Evolutionary conservation across 805 yeast genomes (phyloP), one percentile per base, ranked within the genome.

Genomic region (Saccharomycopsis sp.): DNA sequence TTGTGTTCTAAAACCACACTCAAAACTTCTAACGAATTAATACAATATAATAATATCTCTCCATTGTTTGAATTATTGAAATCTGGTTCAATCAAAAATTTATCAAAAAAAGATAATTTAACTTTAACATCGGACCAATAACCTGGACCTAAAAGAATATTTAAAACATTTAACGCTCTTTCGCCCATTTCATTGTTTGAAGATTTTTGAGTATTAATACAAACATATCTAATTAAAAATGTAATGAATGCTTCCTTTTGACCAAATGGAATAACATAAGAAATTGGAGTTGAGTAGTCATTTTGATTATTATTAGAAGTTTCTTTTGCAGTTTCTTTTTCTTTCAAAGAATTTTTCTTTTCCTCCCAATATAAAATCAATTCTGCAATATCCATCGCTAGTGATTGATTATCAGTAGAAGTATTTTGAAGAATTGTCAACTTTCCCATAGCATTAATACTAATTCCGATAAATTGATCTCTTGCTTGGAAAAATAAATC

Each of bases 391-490:
- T 89, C 97, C 41, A 89, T 81, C 0, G 96, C 95, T 45, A 89
- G 62, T 0, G 75, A 66, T 54, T 87, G 96, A 50, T 81, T 84
- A 47, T 89, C 96, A 19, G 76, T 55, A 1, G 86, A 78, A 2
- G 94, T 77, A 51, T 80, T 84, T 3, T 86, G 76, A 51, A 78
- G 62, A 36, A 84, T 76, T 0, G 94, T 82, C 37, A 92, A 63
- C 53, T 87, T 86, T 13, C 94, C 94, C 87, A 92, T 83, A 1
- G 95, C 94, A 3, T 88, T 75, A 39, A 92, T 83, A 41, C 89
- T 83, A 49, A 82, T 84, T 2, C 95, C 81, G 44, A 87, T 76
- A 52, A 89, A 92, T 41, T 86, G 85, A 50, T 86, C 96, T 41
- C 97, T 69, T 13, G 89, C 88, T 39, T 76, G 76, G 53, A 73